Evolutionary conservation across 2,329 filamentous ascomycete genomes (phyloP), one percentile per base, ranked within the genome.

Genomic region (Nothopassalora personata): DNA sequence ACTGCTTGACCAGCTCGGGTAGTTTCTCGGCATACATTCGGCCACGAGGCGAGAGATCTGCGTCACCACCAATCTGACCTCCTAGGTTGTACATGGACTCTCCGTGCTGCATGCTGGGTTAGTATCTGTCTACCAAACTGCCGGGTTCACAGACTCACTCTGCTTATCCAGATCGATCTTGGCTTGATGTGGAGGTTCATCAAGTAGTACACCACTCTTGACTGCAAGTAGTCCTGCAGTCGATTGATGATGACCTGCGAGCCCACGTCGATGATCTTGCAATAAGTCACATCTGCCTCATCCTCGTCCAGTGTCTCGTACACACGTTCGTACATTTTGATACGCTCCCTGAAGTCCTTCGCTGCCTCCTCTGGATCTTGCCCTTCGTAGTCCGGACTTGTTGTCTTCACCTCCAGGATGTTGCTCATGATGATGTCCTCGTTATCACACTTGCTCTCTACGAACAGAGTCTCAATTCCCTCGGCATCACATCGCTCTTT

Each of bases 171-270:
- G 66, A 99, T 96, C 4, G 91, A 96, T 58, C 94, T 86, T 18
- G 93, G 93, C 64, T 93, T 93, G 74, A 99, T 99, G 77, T 99
- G 94, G 43, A 99, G 81, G 73, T 97, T 99, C 87, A 97, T 97
- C 59, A 97, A 85, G 73, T 97, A 99, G 76, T 99, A 99, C 49
- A 99, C 93, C 48, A 99, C 87, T 59, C 94, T 87, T 74, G 91
- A 96, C 74, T 97, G 94, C 30, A 99, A 81, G 72, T 99, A 99
- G 75, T 99, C 94, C 72, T 91, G 88, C 70, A 99, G 96, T 72
- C 89, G 87, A 77, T 97, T 99, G 83, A 99, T 97, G 71, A 97
- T 94, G 72, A 97, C 92, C 71, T 96, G 91, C 67, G 90, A 90
- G 60, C 94, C 92, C 11, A 97, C 91, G 71, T 99, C 88, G 81